phyloP scores from a whole-genome alignment of 2,329 filamentous ascomycete species.

The Didymella arachidicola region DNA sequence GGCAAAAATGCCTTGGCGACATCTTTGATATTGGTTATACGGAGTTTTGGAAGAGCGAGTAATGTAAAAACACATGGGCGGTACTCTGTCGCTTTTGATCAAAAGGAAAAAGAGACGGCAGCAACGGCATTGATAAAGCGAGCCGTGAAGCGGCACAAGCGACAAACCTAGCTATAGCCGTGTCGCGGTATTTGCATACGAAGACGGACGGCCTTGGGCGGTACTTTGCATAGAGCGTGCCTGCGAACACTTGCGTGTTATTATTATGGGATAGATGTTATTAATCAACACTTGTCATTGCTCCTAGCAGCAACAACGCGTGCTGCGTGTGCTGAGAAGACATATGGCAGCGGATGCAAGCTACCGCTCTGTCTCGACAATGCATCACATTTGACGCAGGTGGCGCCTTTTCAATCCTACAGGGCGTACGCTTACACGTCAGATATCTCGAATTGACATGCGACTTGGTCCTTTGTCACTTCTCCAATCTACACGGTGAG shows the following conservation, averaged over 20 bases:
- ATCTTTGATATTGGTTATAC: background rate
- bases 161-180: constrained; percentile 1
- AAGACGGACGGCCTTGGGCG: background rate
- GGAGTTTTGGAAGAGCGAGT: constrained; percentile 13
- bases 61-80: constrained; percentile 14
- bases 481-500: background rate
- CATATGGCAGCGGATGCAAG: background rate
- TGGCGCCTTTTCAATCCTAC: constrained; percentile 4
- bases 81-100: constrained; percentile 12
- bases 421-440: constrained; percentile 2
- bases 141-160: background rate
- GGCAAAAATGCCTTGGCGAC: background rate
- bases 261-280: constrained; percentile 11
- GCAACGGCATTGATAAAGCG: background rate
- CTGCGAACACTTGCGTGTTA: constrained; percentile 16
- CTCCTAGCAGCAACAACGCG: background rate
- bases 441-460: background rate
- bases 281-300: background rate
- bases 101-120: constrained; percentile 1
- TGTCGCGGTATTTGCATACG: constrained; percentile 17
- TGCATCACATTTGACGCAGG: constrained; percentile 13
- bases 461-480: background rate
- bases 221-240: constrained; percentile 15
- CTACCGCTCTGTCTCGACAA: background rate
- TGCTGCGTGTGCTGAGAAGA: background rate